Conservation (phyloP, 768 basidiomycete species). For the Psilocybe sp. region DNA sequence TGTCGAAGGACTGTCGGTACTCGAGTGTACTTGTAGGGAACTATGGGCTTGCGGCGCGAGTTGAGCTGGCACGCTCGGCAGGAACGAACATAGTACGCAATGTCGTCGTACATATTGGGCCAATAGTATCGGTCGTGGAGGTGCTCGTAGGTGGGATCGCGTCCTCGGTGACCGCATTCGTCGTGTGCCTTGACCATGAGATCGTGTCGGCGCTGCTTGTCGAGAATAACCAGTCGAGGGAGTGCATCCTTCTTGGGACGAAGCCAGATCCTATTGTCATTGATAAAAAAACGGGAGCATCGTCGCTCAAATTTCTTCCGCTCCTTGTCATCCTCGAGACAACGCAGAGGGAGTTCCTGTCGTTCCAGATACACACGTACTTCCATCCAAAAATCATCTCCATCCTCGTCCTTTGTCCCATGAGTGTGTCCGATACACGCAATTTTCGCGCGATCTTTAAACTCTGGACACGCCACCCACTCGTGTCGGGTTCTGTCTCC, state of each 20-base stretch:
- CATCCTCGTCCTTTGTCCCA: slow-evolving; percentile 12
- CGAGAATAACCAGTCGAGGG: slow-evolving; percentile 23
- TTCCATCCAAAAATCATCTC: slow-evolving; percentile 8
- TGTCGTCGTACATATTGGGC: slow-evolving; percentile 30
- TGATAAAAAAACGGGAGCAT: slow-evolving; percentile 13
- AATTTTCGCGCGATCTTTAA: not conserved
- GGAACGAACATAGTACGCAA: slow-evolving; percentile 25
- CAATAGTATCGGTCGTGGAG: slow-evolving; percentile 28
- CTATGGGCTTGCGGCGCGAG: slow-evolving; percentile 11
- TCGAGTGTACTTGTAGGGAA: slow-evolving; percentile 19
- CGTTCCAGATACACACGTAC: slow-evolving; percentile 13
- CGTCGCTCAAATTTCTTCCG: slow-evolving; percentile 4
- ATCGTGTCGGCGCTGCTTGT: slow-evolving; percentile 2
- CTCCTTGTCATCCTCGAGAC: slow-evolving; percentile 1
- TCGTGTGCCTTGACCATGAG: slow-evolving; percentile 25
- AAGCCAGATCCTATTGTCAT: slow-evolving; percentile 17
- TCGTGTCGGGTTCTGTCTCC: not conserved
- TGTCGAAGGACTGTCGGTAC: slow-evolving; percentile 20
- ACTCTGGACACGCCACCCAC: not conserved
- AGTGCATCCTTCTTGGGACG: slow-evolving; percentile 5
- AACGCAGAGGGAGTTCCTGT: not conserved
- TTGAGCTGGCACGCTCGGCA: slow-evolving; percentile 31
- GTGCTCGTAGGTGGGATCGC: slow-evolving; percentile 19
- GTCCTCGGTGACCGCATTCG: slow-evolving; percentile 25
- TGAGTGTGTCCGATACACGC: slow-evolving; percentile 6